Evolutionary conservation across 1,139 yeast genomes (phyloP), one percentile per base, ranked within the genome.

Genomic region (Debaryomyces udenii): DNA sequence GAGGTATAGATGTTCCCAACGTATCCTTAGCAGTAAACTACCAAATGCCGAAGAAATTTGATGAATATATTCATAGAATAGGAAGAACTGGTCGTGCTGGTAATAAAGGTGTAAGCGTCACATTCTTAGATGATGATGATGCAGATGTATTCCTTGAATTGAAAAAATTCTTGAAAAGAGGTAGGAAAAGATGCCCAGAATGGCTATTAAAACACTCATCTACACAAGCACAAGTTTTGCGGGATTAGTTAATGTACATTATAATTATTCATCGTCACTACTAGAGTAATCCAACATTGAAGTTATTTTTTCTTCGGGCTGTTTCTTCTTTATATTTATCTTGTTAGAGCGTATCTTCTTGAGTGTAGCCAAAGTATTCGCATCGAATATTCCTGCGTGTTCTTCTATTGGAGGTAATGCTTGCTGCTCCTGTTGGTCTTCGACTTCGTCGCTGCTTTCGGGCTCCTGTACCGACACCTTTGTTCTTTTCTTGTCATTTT

Each of bases 61-160:
- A 90, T 47, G 91, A 86, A 47, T 93, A 90, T 54, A 80, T 93
- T 23, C 99, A 93, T 62, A 75, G 98, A 56, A 86, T 93, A 41
- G 99, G 99, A 39, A 81, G 99, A 63, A 93, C 99, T 1, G 99
- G 98, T 26, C 78, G 99, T 58, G 97, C 97, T 0, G 98, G 97
- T 1, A 80, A 79, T 38, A 61, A 60, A 4, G 98, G 99, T 38
- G 69, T 76, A 6, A 86, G 96, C 10, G 68, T 81, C 22, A 84
- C 97, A 0, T 86, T 88, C 50, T 53, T 87, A 27, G 82, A 77
- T 36, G 74, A 74, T 6, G 76, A 76, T 16, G 93, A 88, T 54
- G 58, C 64, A 2, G 80, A 69, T 0, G 62, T 81, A 1, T 70
- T 83, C 42, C 58, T 60, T 36, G 83, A 78, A 38, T 64, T 87